Evolutionary conservation across 306 rosid species (phyloP).

Genomic region (Mimosa bimucronata): DNA sequence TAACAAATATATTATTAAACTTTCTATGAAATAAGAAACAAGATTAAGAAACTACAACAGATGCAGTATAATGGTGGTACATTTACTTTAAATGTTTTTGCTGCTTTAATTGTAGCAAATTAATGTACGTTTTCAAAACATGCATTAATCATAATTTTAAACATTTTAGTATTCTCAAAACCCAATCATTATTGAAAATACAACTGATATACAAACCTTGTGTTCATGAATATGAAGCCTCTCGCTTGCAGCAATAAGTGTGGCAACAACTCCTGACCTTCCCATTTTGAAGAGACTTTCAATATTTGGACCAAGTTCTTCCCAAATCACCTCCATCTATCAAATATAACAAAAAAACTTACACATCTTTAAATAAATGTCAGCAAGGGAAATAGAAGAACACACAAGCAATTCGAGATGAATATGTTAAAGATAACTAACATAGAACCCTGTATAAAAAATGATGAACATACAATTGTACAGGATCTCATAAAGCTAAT

Average conservation of each 20-base stretch:
- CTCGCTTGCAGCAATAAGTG: slow-evolving; percentile 76
- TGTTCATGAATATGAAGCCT: slow-evolving; percentile 76
- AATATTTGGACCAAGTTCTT: slow-evolving; percentile 78
- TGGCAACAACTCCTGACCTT: slow-evolving; percentile 89
- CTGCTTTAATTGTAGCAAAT: not conserved
- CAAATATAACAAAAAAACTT: slow-evolving; percentile 31
- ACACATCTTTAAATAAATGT: not conserved
- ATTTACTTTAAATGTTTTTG: slow-evolving; percentile 9
- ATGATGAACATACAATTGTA: slow-evolving; percentile 19
- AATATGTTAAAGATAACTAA: slow-evolving; percentile 28
- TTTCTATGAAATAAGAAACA: slow-evolving; percentile 34
- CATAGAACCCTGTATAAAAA: slow-evolving; percentile 13
- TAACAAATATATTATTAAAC: slow-evolving; percentile 22
- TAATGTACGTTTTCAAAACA: too few species aligned
- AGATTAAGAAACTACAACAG: slow-evolving; percentile 34
- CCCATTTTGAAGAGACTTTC: slow-evolving; percentile 78
- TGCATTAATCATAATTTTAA: too few species aligned
- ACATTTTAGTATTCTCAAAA: slow-evolving; percentile 1
- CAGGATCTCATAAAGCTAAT: slow-evolving; percentile 19
- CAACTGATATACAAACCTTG: slow-evolving; percentile 57
- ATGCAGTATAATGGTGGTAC: slow-evolving; percentile 10
- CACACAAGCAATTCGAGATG: slow-evolving; percentile 22
- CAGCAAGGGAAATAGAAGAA: slow-evolving; percentile 20
- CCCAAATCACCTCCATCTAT: slow-evolving; percentile 85
- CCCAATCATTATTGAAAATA: slow-evolving; percentile 33